These are phyloP conservation scores for Phaseolus coccineus DNA, from an alignment of 331 rosid genomes.

Conservation along the genomic window DNA sequence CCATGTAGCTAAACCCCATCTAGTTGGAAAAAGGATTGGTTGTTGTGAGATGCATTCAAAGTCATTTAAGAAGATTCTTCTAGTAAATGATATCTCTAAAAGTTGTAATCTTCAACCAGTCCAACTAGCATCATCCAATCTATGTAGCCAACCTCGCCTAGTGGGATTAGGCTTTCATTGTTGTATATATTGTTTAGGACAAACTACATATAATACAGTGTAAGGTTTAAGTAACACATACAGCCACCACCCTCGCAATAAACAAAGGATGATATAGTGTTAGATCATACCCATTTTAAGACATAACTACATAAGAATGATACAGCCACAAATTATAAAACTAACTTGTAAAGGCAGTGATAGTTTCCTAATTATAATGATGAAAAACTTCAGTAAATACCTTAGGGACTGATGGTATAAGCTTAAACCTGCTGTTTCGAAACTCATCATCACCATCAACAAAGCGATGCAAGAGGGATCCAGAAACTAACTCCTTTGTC, in stretches of 20 bases:
- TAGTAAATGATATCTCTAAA: neutral
- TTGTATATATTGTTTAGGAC: neutral
- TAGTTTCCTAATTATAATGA: conserved; percentile 23
- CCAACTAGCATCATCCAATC: neutral
- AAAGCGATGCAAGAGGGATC: conserved; percentile 94
- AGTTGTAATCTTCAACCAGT: neutral
- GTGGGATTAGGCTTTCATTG: neutral
- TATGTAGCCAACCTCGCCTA: neutral
- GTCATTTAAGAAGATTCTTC: neutral
- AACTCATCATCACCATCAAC: conserved; percentile 98
- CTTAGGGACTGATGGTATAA: conserved; percentile 98
- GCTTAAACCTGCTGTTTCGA: conserved; percentile 95
- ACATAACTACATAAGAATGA: neutral
- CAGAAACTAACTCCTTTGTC: conserved; percentile 78
- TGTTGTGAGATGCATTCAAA: conserved; percentile 5
- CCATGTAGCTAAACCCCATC: neutral
- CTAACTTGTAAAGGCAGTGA: conserved; percentile 17
- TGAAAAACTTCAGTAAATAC: conserved; percentile 54
- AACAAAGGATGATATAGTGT: neutral
- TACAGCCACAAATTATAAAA: conserved; percentile 20
- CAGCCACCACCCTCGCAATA: neutral
- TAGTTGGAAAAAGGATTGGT: neutral
- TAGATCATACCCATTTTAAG: neutral
- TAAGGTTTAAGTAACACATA: neutral
- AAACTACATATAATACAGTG: neutral